Percentiles rank a stretch among this genome's conserved stretches.
phyloP scores from a whole-genome alignment of 208 protist species.

The Crithidia mellificae region DNA sequence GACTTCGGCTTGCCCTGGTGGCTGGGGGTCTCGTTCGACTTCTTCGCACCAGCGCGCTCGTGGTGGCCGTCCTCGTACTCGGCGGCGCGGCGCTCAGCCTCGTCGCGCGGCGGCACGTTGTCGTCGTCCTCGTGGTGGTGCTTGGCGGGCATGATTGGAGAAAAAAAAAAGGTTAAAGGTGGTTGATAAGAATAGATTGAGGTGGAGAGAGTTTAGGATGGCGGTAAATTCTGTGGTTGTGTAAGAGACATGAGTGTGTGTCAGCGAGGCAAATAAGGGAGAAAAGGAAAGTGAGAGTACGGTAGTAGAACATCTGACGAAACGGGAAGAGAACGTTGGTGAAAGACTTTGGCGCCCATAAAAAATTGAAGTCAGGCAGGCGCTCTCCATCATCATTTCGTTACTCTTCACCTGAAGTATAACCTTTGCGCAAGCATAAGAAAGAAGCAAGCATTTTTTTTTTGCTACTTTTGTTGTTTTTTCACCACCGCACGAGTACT shows the following conservation, averaged over 20 bases:
- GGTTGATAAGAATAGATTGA: too few species aligned
- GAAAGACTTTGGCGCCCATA: too few species aligned
- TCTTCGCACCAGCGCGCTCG: slow-evolving; percentile 76
- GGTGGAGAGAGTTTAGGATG: background rate
- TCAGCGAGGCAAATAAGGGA: background rate
- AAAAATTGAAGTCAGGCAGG: too few species aligned
- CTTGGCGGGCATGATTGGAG: slow-evolving; percentile 45
- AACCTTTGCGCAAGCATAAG: too few species aligned
- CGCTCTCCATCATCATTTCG: too few species aligned
- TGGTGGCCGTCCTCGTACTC: slow-evolving; percentile 82
- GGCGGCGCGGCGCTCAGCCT: slow-evolving; percentile 69
- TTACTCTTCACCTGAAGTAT: too few species aligned
- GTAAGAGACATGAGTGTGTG: too few species aligned
- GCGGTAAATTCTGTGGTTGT: too few species aligned
- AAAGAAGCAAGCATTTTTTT: too few species aligned
- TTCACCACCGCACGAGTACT: too few species aligned
- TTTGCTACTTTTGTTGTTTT: too few species aligned
- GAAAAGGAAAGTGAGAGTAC: background rate
- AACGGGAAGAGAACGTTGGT: background rate
- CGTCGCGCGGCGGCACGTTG: slow-evolving; percentile 72
- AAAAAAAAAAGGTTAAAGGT: slow-evolving; percentile 14
- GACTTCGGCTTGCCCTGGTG: slow-evolving; percentile 85
- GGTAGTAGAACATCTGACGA: slow-evolving; percentile 12
- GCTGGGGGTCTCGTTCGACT: slow-evolving; percentile 63
- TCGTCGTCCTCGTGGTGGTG: slow-evolving; percentile 44